Evolutionary conservation across 495 filamentous ascomycete species (phyloP).

Genomic region (Aspergillus mulundensis): DNA sequence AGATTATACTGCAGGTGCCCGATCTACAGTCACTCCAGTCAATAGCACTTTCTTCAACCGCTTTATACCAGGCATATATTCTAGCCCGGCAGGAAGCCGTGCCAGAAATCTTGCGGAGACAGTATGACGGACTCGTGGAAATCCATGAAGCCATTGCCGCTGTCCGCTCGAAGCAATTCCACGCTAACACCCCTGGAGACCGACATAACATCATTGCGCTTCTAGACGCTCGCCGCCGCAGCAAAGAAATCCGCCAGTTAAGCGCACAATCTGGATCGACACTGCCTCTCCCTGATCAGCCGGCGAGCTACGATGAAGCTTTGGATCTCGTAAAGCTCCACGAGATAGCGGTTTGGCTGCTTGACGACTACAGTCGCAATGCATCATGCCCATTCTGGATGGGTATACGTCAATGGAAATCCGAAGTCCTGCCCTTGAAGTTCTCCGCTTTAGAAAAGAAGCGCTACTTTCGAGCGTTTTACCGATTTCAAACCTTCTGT

Average conservation of each 20-base stretch:
- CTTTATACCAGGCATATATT: constrained; percentile 4
- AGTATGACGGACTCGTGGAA: constrained; percentile 11
- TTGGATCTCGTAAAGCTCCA: constrained; percentile 1
- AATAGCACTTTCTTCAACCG: neutral
- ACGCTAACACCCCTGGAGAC: neutral
- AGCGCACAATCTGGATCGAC: neutral
- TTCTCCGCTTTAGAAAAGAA: constrained; percentile 3
- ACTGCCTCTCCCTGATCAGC: constrained; percentile 2
- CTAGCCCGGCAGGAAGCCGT: neutral
- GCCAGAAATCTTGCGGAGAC: neutral
- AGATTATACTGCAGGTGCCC: neutral
- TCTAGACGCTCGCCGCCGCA: constrained; percentile 8
- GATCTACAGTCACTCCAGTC: neutral
- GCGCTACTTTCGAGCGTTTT: constrained; percentile 5
- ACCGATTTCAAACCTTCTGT: constrained; percentile 5
- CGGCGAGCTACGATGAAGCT: constrained; percentile 3
- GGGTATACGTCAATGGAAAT: neutral
- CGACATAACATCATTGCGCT: constrained; percentile 11
- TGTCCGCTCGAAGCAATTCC: constrained; percentile 10
- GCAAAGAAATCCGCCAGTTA: constrained; percentile 9
- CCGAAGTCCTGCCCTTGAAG: constrained; percentile 1
- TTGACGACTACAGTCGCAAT: constrained; percentile 1
- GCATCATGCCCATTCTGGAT: constrained; percentile 3
- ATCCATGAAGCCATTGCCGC: constrained; percentile 12
- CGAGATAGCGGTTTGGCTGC: constrained; percentile 1